Percentiles rank a stretch among this genome's conserved stretches.
Evolutionary conservation across 805 yeast genomes (phyloP).

Genomic region (Ascoidea rubescens): DNA sequence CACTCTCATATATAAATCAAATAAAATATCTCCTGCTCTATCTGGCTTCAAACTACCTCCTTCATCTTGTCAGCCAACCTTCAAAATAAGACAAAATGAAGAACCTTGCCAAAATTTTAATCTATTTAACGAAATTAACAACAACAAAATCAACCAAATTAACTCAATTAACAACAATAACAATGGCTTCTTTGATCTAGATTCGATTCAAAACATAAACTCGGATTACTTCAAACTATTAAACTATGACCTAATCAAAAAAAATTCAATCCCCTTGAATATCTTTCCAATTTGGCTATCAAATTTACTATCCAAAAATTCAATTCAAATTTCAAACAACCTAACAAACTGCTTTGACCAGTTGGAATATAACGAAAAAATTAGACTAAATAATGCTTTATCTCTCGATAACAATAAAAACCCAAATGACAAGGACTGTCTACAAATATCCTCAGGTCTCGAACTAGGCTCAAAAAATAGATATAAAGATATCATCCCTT

Average conservation of each 20-base stretch:
- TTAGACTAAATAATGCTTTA: constrained; percentile 35
- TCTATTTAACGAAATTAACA: neutral
- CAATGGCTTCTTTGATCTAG: neutral
- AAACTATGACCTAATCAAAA: constrained; percentile 11
- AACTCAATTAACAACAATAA: neutral
- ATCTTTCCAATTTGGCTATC: constrained; percentile 44
- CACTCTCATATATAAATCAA: neutral
- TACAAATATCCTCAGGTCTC: constrained; percentile 56
- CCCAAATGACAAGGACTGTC: constrained; percentile 17
- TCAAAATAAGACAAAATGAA: constrained; percentile 39
- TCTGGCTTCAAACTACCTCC: constrained; percentile 44
- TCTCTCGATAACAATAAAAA: constrained; percentile 3
- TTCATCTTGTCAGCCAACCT: constrained; percentile 25
- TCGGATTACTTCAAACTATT: constrained; percentile 7
- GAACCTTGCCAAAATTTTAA: constrained; percentile 21
- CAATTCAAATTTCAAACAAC: neutral
- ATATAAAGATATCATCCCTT: constrained; percentile 80
- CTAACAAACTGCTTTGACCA: constrained; percentile 39
- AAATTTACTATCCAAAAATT: constrained; percentile 12
- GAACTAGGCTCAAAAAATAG: constrained; percentile 74
- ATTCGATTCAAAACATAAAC: constrained; percentile 6
- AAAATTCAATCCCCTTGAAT: constrained; percentile 6
- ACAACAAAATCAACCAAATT: neutral
- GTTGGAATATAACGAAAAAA: constrained; percentile 58
- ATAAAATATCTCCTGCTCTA: constrained; percentile 13